These are phyloP conservation scores for Agroathelia rolfsii DNA, from an alignment of 1,284 basidiomycete species.

Conservation along the genomic window DNA sequence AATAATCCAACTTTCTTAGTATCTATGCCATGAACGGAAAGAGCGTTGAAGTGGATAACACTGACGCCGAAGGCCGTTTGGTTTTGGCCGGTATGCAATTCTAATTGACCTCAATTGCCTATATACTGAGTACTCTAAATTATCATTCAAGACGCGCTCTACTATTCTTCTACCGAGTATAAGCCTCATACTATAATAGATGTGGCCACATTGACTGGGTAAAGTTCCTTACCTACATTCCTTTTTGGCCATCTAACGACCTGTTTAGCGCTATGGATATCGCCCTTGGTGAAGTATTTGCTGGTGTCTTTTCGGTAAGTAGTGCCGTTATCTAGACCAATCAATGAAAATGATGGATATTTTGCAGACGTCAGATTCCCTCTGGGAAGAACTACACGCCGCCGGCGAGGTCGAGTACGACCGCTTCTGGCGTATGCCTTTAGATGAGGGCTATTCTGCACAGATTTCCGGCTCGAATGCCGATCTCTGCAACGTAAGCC, in stretches of 20 bases:
- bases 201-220: constrained; percentile 76
- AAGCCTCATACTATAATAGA: constrained; percentile 80
- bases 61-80: constrained; percentile 81
- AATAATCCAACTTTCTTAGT: constrained; percentile 26
- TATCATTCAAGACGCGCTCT: constrained; percentile 59
- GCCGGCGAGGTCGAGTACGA: constrained; percentile 73
- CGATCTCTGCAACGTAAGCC: constrained; percentile 70
- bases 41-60: constrained; percentile 83
- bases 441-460: constrained; percentile 70
- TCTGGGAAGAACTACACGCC: constrained; percentile 64
- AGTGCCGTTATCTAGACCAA: neutral
- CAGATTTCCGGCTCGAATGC: constrained; percentile 76
- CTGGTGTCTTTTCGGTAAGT: constrained; percentile 73
- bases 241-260: constrained; percentile 10
- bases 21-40: constrained; percentile 86
- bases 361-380: constrained; percentile 52
- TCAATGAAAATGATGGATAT: neutral
- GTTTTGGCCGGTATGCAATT: constrained; percentile 50
- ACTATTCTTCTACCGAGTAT: constrained; percentile 73
- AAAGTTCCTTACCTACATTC: constrained; percentile 12
- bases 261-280: constrained; percentile 48
- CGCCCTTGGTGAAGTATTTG: constrained; percentile 66
- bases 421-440: constrained; percentile 78
- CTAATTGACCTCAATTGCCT: neutral
- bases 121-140: neutral